Conservation (phyloP, 208 protist species). For the Acanthamoeba triangularis region DNA sequence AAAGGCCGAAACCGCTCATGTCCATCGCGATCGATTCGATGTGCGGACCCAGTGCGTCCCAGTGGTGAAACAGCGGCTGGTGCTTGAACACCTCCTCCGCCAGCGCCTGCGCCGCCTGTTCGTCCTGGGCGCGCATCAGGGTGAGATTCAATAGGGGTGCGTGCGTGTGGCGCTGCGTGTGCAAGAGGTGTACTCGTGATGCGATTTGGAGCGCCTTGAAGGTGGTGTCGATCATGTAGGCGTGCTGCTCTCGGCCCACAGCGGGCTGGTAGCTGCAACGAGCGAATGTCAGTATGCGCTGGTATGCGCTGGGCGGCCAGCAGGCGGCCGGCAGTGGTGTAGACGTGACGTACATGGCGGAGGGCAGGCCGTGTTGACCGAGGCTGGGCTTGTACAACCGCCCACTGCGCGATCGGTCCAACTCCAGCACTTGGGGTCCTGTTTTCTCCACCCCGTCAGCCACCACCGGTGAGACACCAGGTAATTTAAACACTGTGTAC, state of each 20-base stretch:
- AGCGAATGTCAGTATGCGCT: too few species aligned
- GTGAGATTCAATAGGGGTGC: neutral
- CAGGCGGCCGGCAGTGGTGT: too few species aligned
- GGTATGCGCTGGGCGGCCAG: too few species aligned
- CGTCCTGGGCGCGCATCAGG: too few species aligned
- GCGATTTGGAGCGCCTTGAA: neutral
- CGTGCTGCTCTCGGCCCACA: neutral
- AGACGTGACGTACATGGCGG: neutral
- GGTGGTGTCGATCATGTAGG: constrained; percentile 1
- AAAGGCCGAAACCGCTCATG: neutral
- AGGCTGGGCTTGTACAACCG: neutral
- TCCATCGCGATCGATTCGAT: neutral
- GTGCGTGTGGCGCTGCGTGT: neutral
- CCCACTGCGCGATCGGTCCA: neutral
- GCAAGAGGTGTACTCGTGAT: neutral
- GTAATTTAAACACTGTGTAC: neutral
- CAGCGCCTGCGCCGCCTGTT: neutral
- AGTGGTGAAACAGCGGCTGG: neutral
- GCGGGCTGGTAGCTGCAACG: neutral
- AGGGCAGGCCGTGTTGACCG: neutral
- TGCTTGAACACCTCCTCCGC: neutral
- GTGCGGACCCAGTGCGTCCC: neutral
- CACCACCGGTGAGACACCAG: neutral
- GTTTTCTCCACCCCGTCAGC: too few species aligned
- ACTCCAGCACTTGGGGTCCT: neutral